Base-by-base conservation (phyloP, 805 yeast species). In the Lipomyces japonicus region DNA sequence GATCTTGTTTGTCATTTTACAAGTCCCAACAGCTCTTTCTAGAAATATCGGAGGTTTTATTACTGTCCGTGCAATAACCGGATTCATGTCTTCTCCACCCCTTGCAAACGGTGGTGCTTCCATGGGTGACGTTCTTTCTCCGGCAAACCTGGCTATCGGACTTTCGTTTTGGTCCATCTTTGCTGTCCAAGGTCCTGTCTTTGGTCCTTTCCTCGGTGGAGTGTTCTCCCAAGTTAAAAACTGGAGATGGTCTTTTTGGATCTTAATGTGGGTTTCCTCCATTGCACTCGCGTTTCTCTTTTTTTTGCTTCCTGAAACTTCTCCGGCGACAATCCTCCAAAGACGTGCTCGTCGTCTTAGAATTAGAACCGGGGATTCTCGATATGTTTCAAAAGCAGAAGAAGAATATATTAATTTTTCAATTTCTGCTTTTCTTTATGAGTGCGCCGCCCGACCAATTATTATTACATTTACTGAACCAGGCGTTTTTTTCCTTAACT, bases 21-120 rank as follows among this genome's bases (percentile, higher is more conserved):
- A 80, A 59, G 71, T 79, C 32, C 81, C 82, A 24, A 69, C 75
- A 26, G 82, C 83, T 3, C 65, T 76, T 39, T 70, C 71, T 1
- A 57, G 68, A 6, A 75, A 76, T 59, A 72, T 81, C 43, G 79
- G 76, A 6, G 77, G 76, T 0, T 63, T 80, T 51, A 65, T 73
- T 39, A 70, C 75, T 0, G 61, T 78, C 44, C 68, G 84, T 44
- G 74, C 80, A 50, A 54, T 81, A n/a, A 69, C 75, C 18, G 86
- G 86, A 2, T 55, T 81, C 25, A 72, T 78, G 48, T 76, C 81
- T 7, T 73, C 81, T 2, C 84, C 85, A 1, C 71, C 79, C 14
- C 60, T 80, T 44, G 74, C 81, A 0, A 78, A 80, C 22, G 84
- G 82, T 42, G 82, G 79, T 52, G 84, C 81, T 6, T 68, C 79